Evolutionary conservation across 2,329 filamentous ascomycete genomes (phyloP).

Genomic region (Fusarium nurragi): DNA sequence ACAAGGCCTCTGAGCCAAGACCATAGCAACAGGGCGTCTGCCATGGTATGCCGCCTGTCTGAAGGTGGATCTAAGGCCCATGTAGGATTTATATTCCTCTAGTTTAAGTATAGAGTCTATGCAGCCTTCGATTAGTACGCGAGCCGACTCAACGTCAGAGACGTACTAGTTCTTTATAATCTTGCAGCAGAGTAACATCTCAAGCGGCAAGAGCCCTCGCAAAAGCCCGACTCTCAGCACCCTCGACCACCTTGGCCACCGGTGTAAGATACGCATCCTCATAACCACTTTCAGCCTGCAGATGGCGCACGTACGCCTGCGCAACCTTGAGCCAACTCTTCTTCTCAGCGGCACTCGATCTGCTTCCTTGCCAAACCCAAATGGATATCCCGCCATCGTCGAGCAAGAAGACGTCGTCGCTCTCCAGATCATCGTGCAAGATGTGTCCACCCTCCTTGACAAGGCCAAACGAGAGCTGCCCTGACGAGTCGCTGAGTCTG

Average conservation of each 20-base stretch:
- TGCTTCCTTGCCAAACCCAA: slow-evolving; percentile 73
- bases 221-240: slow-evolving; percentile 64
- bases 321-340: slow-evolving; percentile 68
- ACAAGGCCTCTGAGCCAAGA: too few species aligned
- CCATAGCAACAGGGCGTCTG: too few species aligned
- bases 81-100: neutral
- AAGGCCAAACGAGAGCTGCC: slow-evolving; percentile 64
- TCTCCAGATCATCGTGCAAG: slow-evolving; percentile 60
- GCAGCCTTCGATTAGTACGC: neutral
- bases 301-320: slow-evolving; percentile 62
- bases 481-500: slow-evolving; percentile 69
- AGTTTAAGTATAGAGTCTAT: neutral
- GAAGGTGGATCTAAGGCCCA: too few species aligned
- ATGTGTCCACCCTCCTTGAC: slow-evolving; percentile 64
- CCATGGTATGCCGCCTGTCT: too few species aligned
- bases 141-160: neutral
- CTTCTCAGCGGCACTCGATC: slow-evolving; percentile 67
- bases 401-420: slow-evolving; percentile 70
- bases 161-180: neutral
- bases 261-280: slow-evolving; percentile 56
- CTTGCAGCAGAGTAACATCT: neutral
- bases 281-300: slow-evolving; percentile 48
- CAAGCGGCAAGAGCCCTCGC: slow-evolving; percentile 54
- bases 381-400: slow-evolving; percentile 65
- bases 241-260: slow-evolving; percentile 66